Evolutionary conservation across 495 filamentous ascomycete species (phyloP).

Genomic region (Penicillium paradoxum): DNA sequence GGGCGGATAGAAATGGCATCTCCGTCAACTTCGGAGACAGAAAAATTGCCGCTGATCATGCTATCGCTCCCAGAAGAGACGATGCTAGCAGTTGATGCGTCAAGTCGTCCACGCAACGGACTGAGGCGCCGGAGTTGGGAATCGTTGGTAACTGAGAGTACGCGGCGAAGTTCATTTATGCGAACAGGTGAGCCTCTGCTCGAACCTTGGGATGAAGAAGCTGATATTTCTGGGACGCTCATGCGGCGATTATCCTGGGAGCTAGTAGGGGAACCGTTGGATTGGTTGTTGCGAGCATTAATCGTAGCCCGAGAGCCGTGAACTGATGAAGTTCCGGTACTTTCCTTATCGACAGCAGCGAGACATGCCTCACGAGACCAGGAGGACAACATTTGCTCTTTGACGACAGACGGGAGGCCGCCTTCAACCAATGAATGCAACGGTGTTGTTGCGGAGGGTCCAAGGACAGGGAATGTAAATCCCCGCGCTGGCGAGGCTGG

Average conservation of each 20-base stretch:
- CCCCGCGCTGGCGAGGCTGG: conserved; percentile 64
- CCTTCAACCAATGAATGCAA: conserved; percentile 29
- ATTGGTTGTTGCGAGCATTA: conserved; percentile 50
- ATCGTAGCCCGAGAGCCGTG: conserved; percentile 64
- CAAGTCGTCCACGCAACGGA: conserved; percentile 35
- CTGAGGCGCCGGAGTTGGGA: conserved; percentile 33
- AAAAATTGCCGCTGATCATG: conserved; percentile 40
- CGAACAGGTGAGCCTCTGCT: conserved; percentile 65
- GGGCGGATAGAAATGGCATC: conserved; percentile 29
- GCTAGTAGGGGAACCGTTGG: conserved; percentile 29
- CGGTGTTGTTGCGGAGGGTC: conserved; percentile 22
- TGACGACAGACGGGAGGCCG: conserved; percentile 41
- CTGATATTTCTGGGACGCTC: conserved; percentile 46
- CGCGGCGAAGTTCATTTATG: conserved; percentile 81
- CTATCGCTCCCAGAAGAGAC: conserved; percentile 44
- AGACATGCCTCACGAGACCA: conserved; percentile 75
- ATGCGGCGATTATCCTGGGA: conserved; percentile 31
- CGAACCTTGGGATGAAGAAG: conserved; percentile 49
- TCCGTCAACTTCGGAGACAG: conserved; percentile 33
- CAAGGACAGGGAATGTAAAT: conserved; percentile 56
- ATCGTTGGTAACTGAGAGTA: conserved; percentile 51
- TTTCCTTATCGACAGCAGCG: conserved; percentile 60
- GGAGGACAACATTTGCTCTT: conserved; percentile 66
- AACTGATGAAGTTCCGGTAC: conserved; percentile 61
- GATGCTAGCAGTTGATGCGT: conserved; percentile 33